Evolutionary conservation across 805 yeast genomes (phyloP).

Genomic region (Yarrowia divulgata): DNA sequence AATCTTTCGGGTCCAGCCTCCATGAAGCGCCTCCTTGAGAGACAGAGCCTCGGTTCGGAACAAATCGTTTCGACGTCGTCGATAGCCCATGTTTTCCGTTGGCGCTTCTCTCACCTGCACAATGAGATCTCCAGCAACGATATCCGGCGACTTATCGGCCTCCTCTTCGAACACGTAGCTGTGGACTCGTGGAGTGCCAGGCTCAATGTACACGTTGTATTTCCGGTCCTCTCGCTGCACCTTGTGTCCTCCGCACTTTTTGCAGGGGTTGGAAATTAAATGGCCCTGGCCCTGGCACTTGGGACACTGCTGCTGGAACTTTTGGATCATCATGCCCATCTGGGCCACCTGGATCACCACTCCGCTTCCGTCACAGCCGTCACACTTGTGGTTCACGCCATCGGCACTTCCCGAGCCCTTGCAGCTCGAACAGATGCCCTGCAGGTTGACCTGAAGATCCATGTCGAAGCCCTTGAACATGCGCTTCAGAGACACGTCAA

Average conservation of each 20-base stretch:
- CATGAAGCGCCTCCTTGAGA: conserved; percentile 72
- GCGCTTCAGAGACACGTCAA: conserved; percentile 67
- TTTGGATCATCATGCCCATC: conserved; percentile 88
- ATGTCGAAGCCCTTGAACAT: conserved; percentile 72
- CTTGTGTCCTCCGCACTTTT: conserved; percentile 72
- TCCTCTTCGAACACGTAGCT: conserved; percentile 70
- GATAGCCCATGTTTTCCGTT: conserved; percentile 75
- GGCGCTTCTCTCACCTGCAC: conserved; percentile 65
- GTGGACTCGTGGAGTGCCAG: conserved; percentile 73
- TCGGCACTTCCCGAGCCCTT: conserved; percentile 87
- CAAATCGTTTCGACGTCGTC: conserved; percentile 76
- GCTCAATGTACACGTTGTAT: conserved; percentile 66
- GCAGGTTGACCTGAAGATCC: conserved; percentile 70
- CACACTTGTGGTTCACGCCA: conserved; percentile 70
- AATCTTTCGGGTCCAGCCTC: conserved; percentile 80
- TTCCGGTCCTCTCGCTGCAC: conserved; percentile 63
- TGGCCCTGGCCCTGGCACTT: conserved; percentile 81
- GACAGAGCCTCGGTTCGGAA: conserved; percentile 83
- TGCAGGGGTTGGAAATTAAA: conserved; percentile 68
- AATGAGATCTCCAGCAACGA: conserved; percentile 78
- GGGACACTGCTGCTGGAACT: conserved; percentile 79
- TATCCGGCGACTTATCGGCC: conserved; percentile 84
- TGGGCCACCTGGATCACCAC: conserved; percentile 69
- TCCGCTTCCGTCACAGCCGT: conserved; percentile 79
- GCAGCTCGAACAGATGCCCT: conserved; percentile 78